Evolutionary conservation across 2,329 filamentous ascomycete genomes (phyloP).

Genomic region (Aspergillus proliferans): DNA sequence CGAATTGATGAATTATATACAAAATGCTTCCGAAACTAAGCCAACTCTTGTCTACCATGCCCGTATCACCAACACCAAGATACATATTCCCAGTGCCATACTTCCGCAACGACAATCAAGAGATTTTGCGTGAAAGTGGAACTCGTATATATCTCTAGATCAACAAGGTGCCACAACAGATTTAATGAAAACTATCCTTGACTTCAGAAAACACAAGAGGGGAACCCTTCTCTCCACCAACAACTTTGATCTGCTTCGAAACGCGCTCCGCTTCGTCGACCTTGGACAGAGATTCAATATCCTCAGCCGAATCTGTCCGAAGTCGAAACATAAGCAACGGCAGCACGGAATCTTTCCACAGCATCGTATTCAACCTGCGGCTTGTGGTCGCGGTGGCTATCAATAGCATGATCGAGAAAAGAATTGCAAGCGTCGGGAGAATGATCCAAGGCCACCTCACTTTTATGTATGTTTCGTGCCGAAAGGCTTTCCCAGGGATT

Average conservation of each 20-base stretch:
- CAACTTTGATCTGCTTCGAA: background rate
- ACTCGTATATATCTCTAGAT: too few species aligned
- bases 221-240: background rate
- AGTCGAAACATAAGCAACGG: background rate
- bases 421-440: constrained; percentile 15
- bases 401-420: constrained; percentile 17
- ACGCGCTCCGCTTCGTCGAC: background rate
- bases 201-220: background rate
- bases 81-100: too few species aligned
- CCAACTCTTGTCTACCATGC: too few species aligned
- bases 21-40: too few species aligned
- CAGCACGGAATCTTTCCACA: background rate
- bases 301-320: background rate
- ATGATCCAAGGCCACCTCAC: constrained; percentile 29
- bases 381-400: constrained; percentile 2
- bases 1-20: too few species aligned
- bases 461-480: constrained; percentile 20
- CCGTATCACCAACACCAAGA: too few species aligned
- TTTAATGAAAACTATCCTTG: too few species aligned
- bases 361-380: too few species aligned
- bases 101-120: too few species aligned
- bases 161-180: too few species aligned
- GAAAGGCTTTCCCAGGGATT: constrained; percentile 13
- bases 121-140: too few species aligned
- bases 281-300: background rate